phyloP scores from a whole-genome alignment of 1,139 yeast species.

The Hyphopichia burtonii region DNA sequence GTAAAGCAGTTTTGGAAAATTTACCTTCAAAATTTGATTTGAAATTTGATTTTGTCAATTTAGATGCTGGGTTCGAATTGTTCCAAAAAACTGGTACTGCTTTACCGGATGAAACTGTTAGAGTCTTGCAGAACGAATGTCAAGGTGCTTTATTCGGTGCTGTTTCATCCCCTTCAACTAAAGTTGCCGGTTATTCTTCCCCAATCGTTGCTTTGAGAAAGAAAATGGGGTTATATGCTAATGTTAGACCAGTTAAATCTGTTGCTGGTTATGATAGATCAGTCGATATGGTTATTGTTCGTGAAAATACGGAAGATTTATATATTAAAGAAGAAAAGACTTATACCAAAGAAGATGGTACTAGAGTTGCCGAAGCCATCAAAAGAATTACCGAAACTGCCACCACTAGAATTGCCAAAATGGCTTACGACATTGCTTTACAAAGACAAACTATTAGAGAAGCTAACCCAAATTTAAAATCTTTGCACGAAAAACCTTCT shows the following conservation, averaged over 20 bases:
- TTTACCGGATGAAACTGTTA: slow-evolving; percentile 88
- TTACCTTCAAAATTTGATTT: slow-evolving; percentile 75
- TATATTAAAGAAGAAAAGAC: slow-evolving; percentile 90
- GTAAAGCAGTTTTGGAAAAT: slow-evolving; percentile 78
- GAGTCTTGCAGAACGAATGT: slow-evolving; percentile 73
- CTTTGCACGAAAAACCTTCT: slow-evolving; percentile 56
- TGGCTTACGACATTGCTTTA: slow-evolving; percentile 89
- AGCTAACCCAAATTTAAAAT: slow-evolving; percentile 39
- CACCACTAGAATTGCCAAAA: slow-evolving; percentile 78
- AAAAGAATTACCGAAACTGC: slow-evolving; percentile 93
- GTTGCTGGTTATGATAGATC: slow-evolving; percentile 82
- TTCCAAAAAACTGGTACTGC: slow-evolving; percentile 94
- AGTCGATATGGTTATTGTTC: slow-evolving; percentile 95
- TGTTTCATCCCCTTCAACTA: slow-evolving; percentile 89
- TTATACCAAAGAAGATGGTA: slow-evolving; percentile 66
- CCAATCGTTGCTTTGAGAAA: slow-evolving; percentile 98
- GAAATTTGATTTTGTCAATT: slow-evolving; percentile 78
- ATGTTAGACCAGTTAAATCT: slow-evolving; percentile 95
- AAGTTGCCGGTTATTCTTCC: slow-evolving; percentile 94
- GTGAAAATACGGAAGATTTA: slow-evolving; percentile 96
- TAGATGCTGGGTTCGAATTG: slow-evolving; percentile 92
- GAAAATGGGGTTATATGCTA: slow-evolving; percentile 91
- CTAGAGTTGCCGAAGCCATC: slow-evolving; percentile 93
- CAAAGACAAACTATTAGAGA: slow-evolving; percentile 85
- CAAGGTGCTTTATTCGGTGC: slow-evolving; percentile 98